Evolutionary conservation across 73 alveolate genomes (phyloP).

Genomic region (Stentor coeruleus): DNA sequence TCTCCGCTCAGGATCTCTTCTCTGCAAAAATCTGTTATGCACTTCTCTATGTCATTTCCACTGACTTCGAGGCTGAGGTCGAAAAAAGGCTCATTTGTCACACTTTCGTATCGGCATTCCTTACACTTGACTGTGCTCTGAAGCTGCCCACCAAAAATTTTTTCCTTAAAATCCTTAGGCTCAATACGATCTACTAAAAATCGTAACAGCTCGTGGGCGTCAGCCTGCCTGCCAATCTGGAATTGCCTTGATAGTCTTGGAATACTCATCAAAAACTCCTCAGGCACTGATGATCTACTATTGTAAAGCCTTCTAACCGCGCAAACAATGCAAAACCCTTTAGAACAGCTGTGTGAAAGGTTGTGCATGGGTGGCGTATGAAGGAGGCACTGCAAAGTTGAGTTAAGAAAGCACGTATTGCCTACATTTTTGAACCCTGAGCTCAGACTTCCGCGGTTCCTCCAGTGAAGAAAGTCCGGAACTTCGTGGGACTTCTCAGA

Average conservation of each 20-base stretch:
- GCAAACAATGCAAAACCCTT: slow-evolving; percentile 2
- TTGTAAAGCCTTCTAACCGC: slow-evolving; percentile 1
- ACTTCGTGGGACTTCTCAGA: background rate
- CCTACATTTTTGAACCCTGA: slow-evolving; percentile 39
- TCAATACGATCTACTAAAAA: background rate
- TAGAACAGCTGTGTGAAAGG: background rate
- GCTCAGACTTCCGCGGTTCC: slow-evolving; percentile 34
- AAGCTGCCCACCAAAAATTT: background rate
- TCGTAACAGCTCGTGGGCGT: slow-evolving; percentile 8
- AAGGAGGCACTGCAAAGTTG: slow-evolving; percentile 50
- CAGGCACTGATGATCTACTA: slow-evolving; percentile 1
- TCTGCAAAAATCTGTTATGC: slow-evolving; percentile 40
- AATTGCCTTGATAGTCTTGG: slow-evolving; percentile 10
- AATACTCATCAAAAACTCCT: background rate
- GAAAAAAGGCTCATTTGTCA: background rate
- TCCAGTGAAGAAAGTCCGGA: slow-evolving; percentile 37
- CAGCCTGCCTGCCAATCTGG: slow-evolving; percentile 21
- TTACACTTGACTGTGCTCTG: slow-evolving; percentile 22
- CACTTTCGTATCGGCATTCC: background rate
- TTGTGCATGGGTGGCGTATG: slow-evolving; percentile 45
- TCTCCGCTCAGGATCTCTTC: slow-evolving; percentile 50
- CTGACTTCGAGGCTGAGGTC: slow-evolving; percentile 26
- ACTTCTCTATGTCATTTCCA: slow-evolving; percentile 32
- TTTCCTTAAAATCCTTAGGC: slow-evolving; percentile 4
- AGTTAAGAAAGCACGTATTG: slow-evolving; percentile 58